These are phyloP conservation scores for Candida pseudofarinosa DNA, from an alignment of 805 yeast species.

Conservation along the genomic window DNA sequence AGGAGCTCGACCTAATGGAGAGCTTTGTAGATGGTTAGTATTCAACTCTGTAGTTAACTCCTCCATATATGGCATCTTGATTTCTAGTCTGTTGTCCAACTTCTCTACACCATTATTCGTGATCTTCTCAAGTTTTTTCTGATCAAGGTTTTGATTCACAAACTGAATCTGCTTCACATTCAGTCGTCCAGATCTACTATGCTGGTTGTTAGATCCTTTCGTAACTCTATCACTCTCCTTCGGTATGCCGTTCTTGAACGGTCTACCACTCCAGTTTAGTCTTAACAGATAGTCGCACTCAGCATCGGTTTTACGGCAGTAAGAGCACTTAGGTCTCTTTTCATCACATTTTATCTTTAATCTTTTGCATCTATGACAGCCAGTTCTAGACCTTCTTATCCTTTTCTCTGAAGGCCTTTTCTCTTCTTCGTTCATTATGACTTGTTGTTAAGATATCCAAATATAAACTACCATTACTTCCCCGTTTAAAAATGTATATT, in stretches of 20 bases:
- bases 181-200: not conserved
- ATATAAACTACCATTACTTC: not conserved
- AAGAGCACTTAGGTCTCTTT: conserved; percentile 54
- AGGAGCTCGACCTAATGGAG: too few species aligned
- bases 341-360: conserved; percentile 71
- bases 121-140: not conserved
- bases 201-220: not conserved
- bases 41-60: not conserved
- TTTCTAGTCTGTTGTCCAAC: not conserved
- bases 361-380: conserved; percentile 60
- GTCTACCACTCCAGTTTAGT: conserved; percentile 75
- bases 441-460: conserved; percentile 1
- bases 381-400: conserved; percentile 47
- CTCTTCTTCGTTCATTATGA: not conserved
- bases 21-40: not conserved
- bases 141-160: not conserved
- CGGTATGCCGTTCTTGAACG: conserved; percentile 37
- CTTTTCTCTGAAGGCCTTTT: conserved; percentile 6
- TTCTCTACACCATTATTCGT: not conserved
- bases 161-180: not conserved
- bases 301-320: conserved; percentile 44
- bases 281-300: conserved; percentile 62
- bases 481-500: not conserved
- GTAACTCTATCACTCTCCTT: not conserved
- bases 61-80: not conserved